Conservation (phyloP, 352 stramenopile species). For the Phytophthora nicotianae region DNA sequence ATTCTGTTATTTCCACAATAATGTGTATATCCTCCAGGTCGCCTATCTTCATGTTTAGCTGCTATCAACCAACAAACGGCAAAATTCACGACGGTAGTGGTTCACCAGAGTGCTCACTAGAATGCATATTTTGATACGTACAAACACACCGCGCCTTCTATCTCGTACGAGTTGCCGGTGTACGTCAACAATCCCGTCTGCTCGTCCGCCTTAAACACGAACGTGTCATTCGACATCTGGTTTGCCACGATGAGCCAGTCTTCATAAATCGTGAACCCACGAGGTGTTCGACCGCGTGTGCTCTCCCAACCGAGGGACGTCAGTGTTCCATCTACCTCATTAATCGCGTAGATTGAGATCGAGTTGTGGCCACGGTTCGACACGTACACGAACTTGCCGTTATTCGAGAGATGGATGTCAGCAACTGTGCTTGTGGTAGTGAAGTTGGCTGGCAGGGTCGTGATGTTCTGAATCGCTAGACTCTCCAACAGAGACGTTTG, state of each 20-base stretch:
- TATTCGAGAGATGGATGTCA: slow-evolving; percentile 50
- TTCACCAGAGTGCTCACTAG: no score
- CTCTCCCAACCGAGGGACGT: slow-evolving; percentile 35
- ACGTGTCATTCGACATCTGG: slow-evolving; percentile 48
- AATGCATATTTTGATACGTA: slow-evolving; percentile 19
- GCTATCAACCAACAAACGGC: no score
- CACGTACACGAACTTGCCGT: slow-evolving; percentile 55
- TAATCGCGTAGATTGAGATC: slow-evolving; percentile 48
- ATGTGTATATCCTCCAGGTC: no score
- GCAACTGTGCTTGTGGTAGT: slow-evolving; percentile 30
- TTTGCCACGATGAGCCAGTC: slow-evolving; percentile 58
- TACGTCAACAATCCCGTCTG: slow-evolving; percentile 39
- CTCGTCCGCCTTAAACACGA: slow-evolving; percentile 48
- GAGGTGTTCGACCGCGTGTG: slow-evolving; percentile 44
- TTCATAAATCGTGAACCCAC: slow-evolving; percentile 45
- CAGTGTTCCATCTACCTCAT: slow-evolving; percentile 28
- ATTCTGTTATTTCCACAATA: no score
- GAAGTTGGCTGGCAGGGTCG: slow-evolving; percentile 44
- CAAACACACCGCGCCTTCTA: slow-evolving; percentile 36
- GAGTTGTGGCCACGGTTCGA: no score
- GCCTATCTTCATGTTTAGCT: no score
- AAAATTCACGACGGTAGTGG: no score
- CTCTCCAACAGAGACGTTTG: slow-evolving; percentile 19
- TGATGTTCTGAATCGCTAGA: slow-evolving; percentile 43
- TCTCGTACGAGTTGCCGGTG: slow-evolving; percentile 37